Conservation (phyloP, 2,329 filamentous ascomycete genomes). For the Podosphaera xanthii region DNA sequence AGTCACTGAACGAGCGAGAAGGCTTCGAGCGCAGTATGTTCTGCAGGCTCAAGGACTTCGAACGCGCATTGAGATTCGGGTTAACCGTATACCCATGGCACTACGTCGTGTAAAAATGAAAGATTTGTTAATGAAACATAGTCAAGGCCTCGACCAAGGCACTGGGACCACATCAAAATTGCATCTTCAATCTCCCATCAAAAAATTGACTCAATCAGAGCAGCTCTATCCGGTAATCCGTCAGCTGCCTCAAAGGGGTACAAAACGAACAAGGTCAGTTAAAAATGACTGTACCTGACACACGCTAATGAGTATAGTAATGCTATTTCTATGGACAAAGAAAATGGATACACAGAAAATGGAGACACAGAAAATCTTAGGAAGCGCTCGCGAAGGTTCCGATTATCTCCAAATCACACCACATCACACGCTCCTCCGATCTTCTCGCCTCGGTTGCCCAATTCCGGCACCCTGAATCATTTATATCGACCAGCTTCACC, state of each 20-base stretch:
- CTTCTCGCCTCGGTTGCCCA: slow-evolving; percentile 63
- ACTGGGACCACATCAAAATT: slow-evolving; percentile 4
- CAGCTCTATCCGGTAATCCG: slow-evolving; percentile 9
- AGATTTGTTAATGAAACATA: slow-evolving; percentile 31
- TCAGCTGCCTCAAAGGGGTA: slow-evolving; percentile 15
- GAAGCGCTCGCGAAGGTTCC: slow-evolving; percentile 28
- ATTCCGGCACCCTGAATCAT: slow-evolving; percentile 30
- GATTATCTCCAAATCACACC: slow-evolving; percentile 15
- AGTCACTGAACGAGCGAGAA: slow-evolving; percentile 76
- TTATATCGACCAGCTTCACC: slow-evolving; percentile 18
- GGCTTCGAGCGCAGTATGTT: slow-evolving; percentile 71
- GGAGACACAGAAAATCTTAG: slow-evolving; percentile 43
- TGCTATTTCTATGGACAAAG: slow-evolving; percentile 44
- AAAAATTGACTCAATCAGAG: slow-evolving; percentile 10
- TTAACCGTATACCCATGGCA: slow-evolving; percentile 71
- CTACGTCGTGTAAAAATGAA: slow-evolving; percentile 63
- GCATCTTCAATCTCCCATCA: slow-evolving; percentile 8
- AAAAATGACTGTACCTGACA: neutral
- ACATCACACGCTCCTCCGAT: slow-evolving; percentile 28
- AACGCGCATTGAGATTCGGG: slow-evolving; percentile 71
- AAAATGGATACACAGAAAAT: slow-evolving; percentile 46
- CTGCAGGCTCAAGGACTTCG: slow-evolving; percentile 69
- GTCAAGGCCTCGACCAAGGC: slow-evolving; percentile 5
- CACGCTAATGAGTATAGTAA: slow-evolving; percentile 24
- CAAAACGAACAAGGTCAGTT: slow-evolving; percentile 30